Percentiles rank a stretch among this genome's conserved stretches.
Conservation (phyloP, 257 asterid genomes). For the Mentha longifolia region DNA sequence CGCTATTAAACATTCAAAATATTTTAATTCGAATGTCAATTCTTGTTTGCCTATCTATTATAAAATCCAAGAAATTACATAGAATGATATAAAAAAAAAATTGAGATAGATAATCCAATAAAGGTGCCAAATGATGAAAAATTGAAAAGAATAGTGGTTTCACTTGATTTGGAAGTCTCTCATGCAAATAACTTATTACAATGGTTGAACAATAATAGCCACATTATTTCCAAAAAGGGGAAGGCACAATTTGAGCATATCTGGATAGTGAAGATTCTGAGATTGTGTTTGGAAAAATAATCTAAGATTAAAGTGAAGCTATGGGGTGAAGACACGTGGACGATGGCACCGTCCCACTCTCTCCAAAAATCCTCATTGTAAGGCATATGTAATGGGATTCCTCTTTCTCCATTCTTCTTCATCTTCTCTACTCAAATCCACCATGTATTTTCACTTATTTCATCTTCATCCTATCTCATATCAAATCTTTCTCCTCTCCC, state of each 20-base stretch:
- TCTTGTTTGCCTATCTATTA: not conserved
- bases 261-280: not conserved
- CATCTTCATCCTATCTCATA: not conserved
- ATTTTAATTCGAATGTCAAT: too few species aligned
- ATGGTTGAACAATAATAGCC: not conserved
- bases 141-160: too few species aligned
- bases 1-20: not conserved
- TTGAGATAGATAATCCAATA: too few species aligned
- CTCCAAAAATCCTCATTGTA: not conserved
- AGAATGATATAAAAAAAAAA: too few species aligned
- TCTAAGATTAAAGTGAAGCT: not conserved
- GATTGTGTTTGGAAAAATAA: not conserved
- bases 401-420: not conserved
- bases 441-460: too few species aligned
- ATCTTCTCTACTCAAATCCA: not conserved
- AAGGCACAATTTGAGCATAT: slow-evolving; percentile 1
- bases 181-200: not conserved
- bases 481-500: not conserved
- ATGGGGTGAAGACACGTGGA: slow-evolving; percentile 32
- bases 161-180: not conserved
- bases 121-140: too few species aligned
- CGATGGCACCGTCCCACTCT: not conserved
- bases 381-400: too few species aligned
- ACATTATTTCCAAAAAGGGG: not conserved
- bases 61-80: too few species aligned